Base-by-base conservation (phyloP, 192 early-diverging fungal species). In the Backusella psychrophila region DNA sequence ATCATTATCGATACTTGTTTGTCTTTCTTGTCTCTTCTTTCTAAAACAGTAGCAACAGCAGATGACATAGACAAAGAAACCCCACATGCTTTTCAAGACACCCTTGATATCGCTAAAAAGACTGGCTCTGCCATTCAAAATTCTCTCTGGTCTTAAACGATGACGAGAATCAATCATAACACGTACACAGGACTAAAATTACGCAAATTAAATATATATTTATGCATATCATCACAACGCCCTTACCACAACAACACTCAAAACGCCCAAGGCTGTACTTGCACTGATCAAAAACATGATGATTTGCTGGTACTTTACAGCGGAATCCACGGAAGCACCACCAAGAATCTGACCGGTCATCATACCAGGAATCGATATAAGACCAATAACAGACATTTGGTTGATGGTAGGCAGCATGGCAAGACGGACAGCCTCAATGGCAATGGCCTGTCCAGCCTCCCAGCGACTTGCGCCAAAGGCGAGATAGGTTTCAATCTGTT, bases 261-360 rank as follows among this genome's bases (percentile, higher is more conserved):
- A 66, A 0, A 90, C 87, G 44, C 88, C 91, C 38, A 94, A 85
- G 7, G 89, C 89, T 1, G 90, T 88, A 15, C 88, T 87, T 0
- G 94, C 90, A 23, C 90, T 89, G 31, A 97, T 93, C 91, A 97
- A 90, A 76, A 94, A 96, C 85, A 93, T 90, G 66, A 95, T 93
- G 71, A 97, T 93, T 76, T 93, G 90, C 77, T 95, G 94, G 74
- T 94, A 95, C 71, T 88, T 83, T 14, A 90, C 91, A 0, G 95
- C 94, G 66, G 93, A 86, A 66, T 89, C 85, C n/a, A 95, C 90
- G n/a, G 91, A 84, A 2, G 93, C 91, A 52, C 94, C 95, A 21
- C 91, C 91, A 42, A 97, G 85, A 49, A 96, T 88, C 77, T 95
- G 94, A 63, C 95, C 95, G 0, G 93, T 94, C 95, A 96, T 95